Evolutionary conservation across 371 early-diverging fungal species (phyloP).

Genomic region (Mortierella sp.): DNA sequence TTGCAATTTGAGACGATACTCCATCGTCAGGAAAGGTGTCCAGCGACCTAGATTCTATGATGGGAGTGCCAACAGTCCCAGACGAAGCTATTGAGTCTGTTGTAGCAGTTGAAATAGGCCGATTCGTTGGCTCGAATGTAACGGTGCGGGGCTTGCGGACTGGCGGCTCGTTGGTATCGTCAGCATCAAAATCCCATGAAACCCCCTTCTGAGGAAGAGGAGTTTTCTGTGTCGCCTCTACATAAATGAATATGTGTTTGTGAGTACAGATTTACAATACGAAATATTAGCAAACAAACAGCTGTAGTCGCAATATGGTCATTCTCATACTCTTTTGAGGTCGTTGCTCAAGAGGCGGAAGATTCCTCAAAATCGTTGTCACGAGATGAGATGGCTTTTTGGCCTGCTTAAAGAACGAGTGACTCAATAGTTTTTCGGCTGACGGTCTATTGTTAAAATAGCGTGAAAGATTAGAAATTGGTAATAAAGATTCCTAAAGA

Average conservation of each 20-base stretch:
- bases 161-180: constrained; percentile 22
- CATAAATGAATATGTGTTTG: background rate
- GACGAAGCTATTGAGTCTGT: constrained; percentile 20
- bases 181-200: constrained; percentile 65
- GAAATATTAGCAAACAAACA: background rate
- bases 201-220: constrained; percentile 57
- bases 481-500: background rate
- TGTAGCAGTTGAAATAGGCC: constrained; percentile 23
- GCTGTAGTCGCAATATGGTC: background rate
- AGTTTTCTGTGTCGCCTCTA: constrained; percentile 54
- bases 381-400: constrained; percentile 79
- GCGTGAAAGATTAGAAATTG: background rate
- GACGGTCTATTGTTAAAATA: constrained; percentile 68
- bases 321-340: constrained; percentile 62
- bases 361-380: constrained; percentile 66
- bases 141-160: constrained; percentile 33
- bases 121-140: constrained; percentile 19
- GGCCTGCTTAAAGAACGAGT: constrained; percentile 88
- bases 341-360: constrained; percentile 80
- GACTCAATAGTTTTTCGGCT: constrained; percentile 82
- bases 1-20: constrained; percentile 9
- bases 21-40: constrained; percentile 25
- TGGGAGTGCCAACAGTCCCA: constrained; percentile 4
- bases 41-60: constrained; percentile 20
- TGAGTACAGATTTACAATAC: background rate